Evolutionary conservation across 1,284 basidiomycete species (phyloP), one percentile per base, ranked within the genome.

Genomic region (Irpex rosettiformis): DNA sequence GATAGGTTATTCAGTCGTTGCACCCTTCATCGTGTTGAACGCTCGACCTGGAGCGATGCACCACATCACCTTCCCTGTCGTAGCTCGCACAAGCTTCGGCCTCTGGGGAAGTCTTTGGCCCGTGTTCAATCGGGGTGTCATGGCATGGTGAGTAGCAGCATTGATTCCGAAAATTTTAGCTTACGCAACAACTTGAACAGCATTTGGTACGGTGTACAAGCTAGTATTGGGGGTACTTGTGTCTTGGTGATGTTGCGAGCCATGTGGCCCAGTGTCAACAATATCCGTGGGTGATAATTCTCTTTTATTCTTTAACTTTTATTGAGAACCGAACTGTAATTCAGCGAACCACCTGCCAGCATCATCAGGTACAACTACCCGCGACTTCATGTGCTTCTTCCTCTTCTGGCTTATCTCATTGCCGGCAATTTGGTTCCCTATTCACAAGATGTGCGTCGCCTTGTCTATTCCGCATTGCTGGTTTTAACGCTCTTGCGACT

Each of bases 51-150:
- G 90, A 53, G 88, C 89, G 3, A 77, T 89, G n/a, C 86, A 86
- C 67, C 89, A 91, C 68, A 74, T 93, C 66, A 89, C 86, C 6
- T 95, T 94, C 72, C 91, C 91, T 1, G 86, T 92, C 28, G 88
- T 93, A 18, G 81, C 83, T 24, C 80, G 89, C 33, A 85, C 84
- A 11, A 88, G 85, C 57, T 94, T 94, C 68, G 93, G 93, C 13
- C 70, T 93, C n/a, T 91, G 85, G 75, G 91, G 91, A 11, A 86
- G 85, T 54, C 70, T 93, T 47, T 93, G 93, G 93, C 88, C 89
- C 58, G 83, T 89, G 1, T 87, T 94, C 72, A 91, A 91, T 72
- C 81, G 91, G 24, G 86, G 84, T 33, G 87, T 77, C 5, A 93
- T 91, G 86, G 85, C 88, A 18, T 88, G 86, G 80, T 90, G 55